A percentile compares a stretch with the other conserved stretches of the same genome.
phyloP scores from a whole-genome alignment of 164 flowering plant species.

The Santalum album region DNA sequence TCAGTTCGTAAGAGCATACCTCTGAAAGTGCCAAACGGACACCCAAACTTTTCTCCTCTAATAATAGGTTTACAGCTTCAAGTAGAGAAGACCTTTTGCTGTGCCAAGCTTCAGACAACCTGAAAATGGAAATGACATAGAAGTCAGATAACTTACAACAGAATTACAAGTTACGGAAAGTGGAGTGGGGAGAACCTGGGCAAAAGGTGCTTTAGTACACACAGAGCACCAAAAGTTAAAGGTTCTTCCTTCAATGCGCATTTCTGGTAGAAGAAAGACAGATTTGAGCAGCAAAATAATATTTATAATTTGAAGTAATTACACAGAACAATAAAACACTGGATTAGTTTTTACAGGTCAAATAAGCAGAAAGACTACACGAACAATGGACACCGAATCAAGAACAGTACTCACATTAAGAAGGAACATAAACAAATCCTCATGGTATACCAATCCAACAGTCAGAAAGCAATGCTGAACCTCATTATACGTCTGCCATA shows the following conservation, averaged over 20 bases:
- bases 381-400: too few species aligned
- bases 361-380: too few species aligned
- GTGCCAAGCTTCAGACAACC: constrained; percentile 95
- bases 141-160: constrained; percentile 6
- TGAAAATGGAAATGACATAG: constrained; percentile 22
- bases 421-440: constrained; percentile 77
- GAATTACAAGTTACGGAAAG: too few species aligned
- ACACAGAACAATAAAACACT: neutral
- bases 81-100: constrained; percentile 62
- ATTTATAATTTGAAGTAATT: too few species aligned
- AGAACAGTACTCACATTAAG: constrained; percentile 57
- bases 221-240: constrained; percentile 76
- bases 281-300: too few species aligned
- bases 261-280: too few species aligned
- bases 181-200: constrained; percentile 56
- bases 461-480: constrained; percentile 91
- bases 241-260: constrained; percentile 84
- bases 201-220: constrained; percentile 85
- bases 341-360: too few species aligned
- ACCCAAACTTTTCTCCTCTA: constrained; percentile 77
- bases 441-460: constrained; percentile 81
- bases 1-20: constrained; percentile 28
- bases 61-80: constrained; percentile 63
- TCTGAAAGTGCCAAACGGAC: constrained; percentile 81
- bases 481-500: constrained; percentile 86